Conservation (phyloP, 257 asterid species). For the Fraxinus americana region DNA sequence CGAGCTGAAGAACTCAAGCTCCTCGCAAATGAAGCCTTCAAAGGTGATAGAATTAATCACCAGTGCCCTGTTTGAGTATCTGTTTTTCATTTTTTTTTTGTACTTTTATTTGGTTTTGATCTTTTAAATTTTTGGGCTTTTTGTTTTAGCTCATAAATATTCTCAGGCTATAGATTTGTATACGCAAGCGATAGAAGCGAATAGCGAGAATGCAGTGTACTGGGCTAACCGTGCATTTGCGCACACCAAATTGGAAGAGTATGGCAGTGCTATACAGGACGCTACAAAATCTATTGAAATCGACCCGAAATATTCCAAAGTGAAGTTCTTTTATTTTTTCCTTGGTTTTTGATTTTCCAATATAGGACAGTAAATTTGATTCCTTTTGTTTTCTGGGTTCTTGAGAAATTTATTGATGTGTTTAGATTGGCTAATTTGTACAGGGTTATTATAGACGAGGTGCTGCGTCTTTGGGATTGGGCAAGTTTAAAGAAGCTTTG, state of each 20-base stretch:
- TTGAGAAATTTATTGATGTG: conserved; percentile 9
- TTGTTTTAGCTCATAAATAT: conserved; percentile 69
- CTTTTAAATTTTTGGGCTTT: conserved; percentile 12
- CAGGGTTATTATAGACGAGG: conserved; percentile 98
- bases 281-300: conserved; percentile 82
- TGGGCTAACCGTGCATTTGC: conserved; percentile 99
- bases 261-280: conserved; percentile 95
- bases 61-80: neutral
- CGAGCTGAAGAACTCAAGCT: conserved; percentile 78
- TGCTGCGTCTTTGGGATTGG: conserved; percentile 93
- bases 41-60: conserved; percentile 44
- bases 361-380: neutral
- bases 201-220: conserved; percentile 75
- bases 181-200: conserved; percentile 81
- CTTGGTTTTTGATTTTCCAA: neutral
- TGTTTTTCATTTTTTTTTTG: neutral
- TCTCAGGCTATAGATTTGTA: conserved; percentile 93
- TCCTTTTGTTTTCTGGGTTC: neutral
- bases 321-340: conserved; percentile 10
- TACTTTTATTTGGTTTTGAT: conserved; percentile 1
- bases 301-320: conserved; percentile 93
- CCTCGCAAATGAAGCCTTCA: conserved; percentile 94
- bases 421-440: conserved; percentile 24
- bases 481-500: conserved; percentile 90
- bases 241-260: conserved; percentile 92